Percentiles rank a stretch among this genome's conserved stretches.
phyloP scores from a whole-genome alignment of 2,329 filamentous ascomycete genomes.

The Scedosporium boydii region DNA sequence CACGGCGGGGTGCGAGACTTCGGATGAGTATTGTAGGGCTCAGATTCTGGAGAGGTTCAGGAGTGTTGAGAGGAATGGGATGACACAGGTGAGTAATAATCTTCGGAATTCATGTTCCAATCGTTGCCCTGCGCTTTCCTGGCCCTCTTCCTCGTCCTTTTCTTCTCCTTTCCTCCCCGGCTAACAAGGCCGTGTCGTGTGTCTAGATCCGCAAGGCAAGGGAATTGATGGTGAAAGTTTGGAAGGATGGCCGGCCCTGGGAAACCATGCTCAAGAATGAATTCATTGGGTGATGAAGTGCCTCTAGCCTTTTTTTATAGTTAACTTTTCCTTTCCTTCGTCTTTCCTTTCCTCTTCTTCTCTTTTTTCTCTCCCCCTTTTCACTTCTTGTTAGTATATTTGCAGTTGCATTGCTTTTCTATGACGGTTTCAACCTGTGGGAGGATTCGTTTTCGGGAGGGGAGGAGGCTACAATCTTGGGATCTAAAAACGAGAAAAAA shows the following conservation, averaged over 20 bases:
- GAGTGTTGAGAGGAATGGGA: conserved; percentile 61
- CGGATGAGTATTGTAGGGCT: conserved; percentile 41
- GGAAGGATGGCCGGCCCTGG: conserved; percentile 60
- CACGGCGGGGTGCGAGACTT: conserved; percentile 68
- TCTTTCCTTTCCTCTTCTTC: not conserved
- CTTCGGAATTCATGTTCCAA: not conserved
- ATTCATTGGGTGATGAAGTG: conserved; percentile 49
- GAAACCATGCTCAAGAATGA: conserved; percentile 57
- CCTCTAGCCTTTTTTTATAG: not conserved
- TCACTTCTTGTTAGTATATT: not conserved
- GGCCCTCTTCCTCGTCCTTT: not conserved
- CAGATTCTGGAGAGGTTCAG: conserved; percentile 57
- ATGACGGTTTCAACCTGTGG: not conserved
- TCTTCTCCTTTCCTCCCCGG: conserved; percentile 9
- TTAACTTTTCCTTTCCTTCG: not conserved
- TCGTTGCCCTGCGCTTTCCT: not conserved
- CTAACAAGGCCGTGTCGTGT: not conserved
- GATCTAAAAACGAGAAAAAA: not conserved
- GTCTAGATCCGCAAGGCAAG: conserved; percentile 48
- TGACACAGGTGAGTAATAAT: conserved; percentile 55
- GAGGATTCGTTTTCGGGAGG: not conserved
- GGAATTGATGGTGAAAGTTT: conserved; percentile 57
- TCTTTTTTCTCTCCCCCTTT: not conserved
- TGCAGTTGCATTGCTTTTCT: not conserved
- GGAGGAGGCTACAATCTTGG: not conserved